Evolutionary conservation across 2,329 filamentous ascomycete species (phyloP).

Genomic region (Elsinoe fawcettii): DNA sequence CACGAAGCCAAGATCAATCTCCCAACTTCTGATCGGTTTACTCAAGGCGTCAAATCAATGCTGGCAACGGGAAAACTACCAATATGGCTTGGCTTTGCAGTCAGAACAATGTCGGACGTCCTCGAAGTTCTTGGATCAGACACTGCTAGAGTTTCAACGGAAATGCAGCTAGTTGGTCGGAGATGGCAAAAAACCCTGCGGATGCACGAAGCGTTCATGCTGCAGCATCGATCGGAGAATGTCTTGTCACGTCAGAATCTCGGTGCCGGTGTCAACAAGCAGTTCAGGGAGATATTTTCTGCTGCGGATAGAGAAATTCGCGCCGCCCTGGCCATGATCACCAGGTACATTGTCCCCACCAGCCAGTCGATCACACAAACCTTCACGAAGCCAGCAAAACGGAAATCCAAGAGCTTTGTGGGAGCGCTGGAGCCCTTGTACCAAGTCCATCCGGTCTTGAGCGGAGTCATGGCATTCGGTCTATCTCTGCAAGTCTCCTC

Average conservation of each 20-base stretch:
- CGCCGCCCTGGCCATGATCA: too few relatives aligned
- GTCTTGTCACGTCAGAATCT: too few relatives aligned
- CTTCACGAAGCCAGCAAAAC: too few relatives aligned
- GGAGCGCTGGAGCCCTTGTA: not conserved
- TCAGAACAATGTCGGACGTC: not conserved
- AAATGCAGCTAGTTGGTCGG: not conserved
- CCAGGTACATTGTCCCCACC: not conserved
- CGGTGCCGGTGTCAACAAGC: too few relatives aligned
- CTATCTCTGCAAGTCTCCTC: not conserved
- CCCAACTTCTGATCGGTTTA: not conserved
- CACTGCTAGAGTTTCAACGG: constrained; percentile 31
- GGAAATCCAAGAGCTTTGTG: too few relatives aligned
- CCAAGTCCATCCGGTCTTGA: not conserved
- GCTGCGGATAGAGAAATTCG: too few relatives aligned
- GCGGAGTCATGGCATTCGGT: not conserved
- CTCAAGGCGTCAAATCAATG: not conserved
- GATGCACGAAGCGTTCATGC: not conserved
- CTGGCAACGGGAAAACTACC: not conserved
- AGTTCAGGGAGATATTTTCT: too few relatives aligned
- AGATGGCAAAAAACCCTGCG: not conserved
- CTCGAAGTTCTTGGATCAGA: not conserved
- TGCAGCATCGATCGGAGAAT: too few relatives aligned
- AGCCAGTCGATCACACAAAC: too few relatives aligned
- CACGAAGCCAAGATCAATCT: not conserved
- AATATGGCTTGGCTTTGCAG: not conserved